These are phyloP conservation scores for Collybiopsis luxurians DNA, from an alignment of 768 basidiomycete species.

Conservation along the genomic window DNA sequence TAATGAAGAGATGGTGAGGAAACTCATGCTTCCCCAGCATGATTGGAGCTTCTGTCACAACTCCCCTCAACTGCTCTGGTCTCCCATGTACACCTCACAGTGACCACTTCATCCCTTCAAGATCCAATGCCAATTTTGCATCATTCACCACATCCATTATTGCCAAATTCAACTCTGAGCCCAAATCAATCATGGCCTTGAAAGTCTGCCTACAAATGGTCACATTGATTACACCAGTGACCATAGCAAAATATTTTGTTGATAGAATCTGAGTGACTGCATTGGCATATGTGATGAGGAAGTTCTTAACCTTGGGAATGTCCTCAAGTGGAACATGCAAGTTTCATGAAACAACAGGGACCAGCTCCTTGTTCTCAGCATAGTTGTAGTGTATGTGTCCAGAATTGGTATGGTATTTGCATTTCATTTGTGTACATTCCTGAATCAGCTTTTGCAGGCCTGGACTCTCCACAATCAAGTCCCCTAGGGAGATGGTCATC, in stretches of 20 bases:
- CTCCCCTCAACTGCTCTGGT: slow-evolving; percentile 13
- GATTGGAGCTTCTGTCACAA: slow-evolving; percentile 13
- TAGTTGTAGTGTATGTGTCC: too few species aligned
- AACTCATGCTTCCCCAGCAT: slow-evolving; percentile 17
- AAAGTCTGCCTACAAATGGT: background rate
- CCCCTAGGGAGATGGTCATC: too few species aligned
- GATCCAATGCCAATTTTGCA: slow-evolving; percentile 50
- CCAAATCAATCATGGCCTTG: slow-evolving; percentile 3
- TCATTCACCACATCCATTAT: background rate
- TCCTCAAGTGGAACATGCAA: too few species aligned
- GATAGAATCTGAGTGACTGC: background rate
- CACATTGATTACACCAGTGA: background rate
- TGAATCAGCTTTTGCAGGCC: too few species aligned
- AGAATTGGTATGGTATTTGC: too few species aligned
- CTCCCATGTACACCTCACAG: slow-evolving; percentile 21
- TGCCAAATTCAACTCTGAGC: slow-evolving; percentile 2
- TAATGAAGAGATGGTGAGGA: slow-evolving; percentile 25
- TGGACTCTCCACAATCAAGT: too few species aligned
- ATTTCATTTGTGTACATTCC: too few species aligned
- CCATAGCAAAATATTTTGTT: slow-evolving; percentile 1
- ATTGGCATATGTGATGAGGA: background rate
- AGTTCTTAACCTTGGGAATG: too few species aligned
- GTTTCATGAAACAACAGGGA: too few species aligned
- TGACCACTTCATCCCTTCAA: slow-evolving; percentile 22
- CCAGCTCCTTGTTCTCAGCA: too few species aligned